phyloP scores from a whole-genome alignment of 1,284 basidiomycete genomes.

The Trichosporon sp. region DNA sequence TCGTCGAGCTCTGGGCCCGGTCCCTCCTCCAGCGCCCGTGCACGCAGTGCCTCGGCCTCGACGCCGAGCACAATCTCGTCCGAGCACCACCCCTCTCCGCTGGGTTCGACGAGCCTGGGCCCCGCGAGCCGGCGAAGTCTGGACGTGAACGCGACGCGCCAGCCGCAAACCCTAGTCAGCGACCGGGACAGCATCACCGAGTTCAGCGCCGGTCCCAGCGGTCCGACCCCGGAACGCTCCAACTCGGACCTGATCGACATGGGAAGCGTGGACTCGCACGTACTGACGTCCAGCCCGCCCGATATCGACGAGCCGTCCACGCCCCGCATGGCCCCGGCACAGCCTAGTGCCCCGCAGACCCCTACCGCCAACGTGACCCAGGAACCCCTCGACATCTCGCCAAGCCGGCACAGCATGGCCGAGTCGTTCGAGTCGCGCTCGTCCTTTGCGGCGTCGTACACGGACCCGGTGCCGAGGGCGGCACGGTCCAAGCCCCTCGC shows the following conservation, averaged over 20 bases:
- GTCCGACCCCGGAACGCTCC: neutral
- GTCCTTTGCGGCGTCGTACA: slow-evolving; percentile 17
- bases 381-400: slow-evolving; percentile 16
- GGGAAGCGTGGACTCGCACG: neutral
- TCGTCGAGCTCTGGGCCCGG: neutral
- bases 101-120: slow-evolving; percentile 14
- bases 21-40: slow-evolving; percentile 10
- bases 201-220: neutral
- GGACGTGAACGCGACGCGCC: slow-evolving; percentile 20
- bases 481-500: slow-evolving; percentile 21
- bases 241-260: slow-evolving; percentile 19
- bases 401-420: slow-evolving; percentile 11
- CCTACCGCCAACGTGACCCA: neutral
- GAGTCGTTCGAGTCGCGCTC: slow-evolving; percentile 8
- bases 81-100: slow-evolving; percentile 25
- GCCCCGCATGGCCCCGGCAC: neutral
- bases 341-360: neutral
- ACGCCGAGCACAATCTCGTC: slow-evolving; percentile 22
- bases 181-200: neutral
- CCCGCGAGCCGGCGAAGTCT: slow-evolving; percentile 23
- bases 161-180: neutral
- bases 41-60: slow-evolving; percentile 23
- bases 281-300: neutral
- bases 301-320: neutral
- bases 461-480: slow-evolving; percentile 14